Conservation (phyloP, 1,284 basidiomycete species). For the Ganoderma boninense region DNA sequence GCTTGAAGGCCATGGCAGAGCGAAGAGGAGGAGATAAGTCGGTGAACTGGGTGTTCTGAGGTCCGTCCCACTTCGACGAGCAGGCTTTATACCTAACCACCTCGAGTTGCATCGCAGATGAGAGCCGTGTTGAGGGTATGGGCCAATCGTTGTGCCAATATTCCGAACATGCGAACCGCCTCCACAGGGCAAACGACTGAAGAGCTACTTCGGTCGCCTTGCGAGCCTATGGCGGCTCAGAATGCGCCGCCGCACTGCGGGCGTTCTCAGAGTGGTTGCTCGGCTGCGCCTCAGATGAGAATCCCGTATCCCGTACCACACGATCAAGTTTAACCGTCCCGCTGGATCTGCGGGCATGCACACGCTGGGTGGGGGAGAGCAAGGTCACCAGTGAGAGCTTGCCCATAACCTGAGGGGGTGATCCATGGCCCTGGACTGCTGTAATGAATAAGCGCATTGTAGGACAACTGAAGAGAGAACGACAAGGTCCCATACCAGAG, state of each 20-base stretch:
- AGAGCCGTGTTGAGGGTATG: background rate
- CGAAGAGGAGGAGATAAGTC: background rate
- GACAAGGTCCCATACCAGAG: background rate
- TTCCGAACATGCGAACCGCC: background rate
- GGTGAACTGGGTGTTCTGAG: background rate
- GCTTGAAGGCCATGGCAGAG: constrained; percentile 27
- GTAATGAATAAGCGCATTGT: background rate
- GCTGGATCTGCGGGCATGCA: background rate
- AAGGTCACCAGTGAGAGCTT: background rate
- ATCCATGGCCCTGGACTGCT: background rate
- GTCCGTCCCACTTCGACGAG: background rate
- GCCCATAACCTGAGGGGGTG: background rate
- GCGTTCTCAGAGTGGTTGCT: background rate
- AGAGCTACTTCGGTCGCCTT: background rate
- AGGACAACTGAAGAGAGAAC: background rate
- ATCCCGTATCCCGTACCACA: background rate
- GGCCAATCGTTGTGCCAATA: background rate
- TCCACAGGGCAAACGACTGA: background rate
- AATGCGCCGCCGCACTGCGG: background rate
- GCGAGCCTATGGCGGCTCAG: background rate
- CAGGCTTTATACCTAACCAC: background rate
- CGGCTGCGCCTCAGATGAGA: background rate
- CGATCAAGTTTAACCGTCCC: background rate
- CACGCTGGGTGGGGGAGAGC: background rate
- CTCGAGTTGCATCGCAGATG: background rate